Evolutionary conservation across 2,329 filamentous ascomycete species (phyloP).

Genomic region (Escovopsis sp.): DNA sequence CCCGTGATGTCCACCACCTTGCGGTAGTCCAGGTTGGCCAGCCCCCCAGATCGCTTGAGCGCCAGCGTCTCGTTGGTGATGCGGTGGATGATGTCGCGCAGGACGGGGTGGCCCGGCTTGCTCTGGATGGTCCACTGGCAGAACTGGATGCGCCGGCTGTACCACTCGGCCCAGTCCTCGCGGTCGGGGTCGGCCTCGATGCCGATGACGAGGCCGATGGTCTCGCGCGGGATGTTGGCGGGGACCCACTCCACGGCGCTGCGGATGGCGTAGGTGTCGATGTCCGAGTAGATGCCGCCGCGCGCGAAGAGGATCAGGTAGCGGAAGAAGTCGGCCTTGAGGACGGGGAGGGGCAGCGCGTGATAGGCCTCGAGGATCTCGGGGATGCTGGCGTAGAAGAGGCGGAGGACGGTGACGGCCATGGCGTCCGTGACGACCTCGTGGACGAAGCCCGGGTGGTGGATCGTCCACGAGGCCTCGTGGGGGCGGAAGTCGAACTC

Average conservation of each 20-base stretch:
- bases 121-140: slow-evolving; percentile 98
- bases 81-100: slow-evolving; percentile 72
- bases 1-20: slow-evolving; percentile 88
- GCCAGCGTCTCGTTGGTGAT: slow-evolving; percentile 72
- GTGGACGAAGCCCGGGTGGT: slow-evolving; percentile 85
- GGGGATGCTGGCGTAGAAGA: slow-evolving; percentile 73
- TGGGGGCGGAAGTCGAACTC: slow-evolving; percentile 69
- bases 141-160: slow-evolving; percentile 90
- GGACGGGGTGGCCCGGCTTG: slow-evolving; percentile 84
- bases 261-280: slow-evolving; percentile 76
- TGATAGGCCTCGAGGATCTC: slow-evolving; percentile 66
- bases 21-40: slow-evolving; percentile 46
- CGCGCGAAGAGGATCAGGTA: slow-evolving; percentile 51
- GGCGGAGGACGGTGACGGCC: slow-evolving; percentile 62
- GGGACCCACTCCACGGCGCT: slow-evolving; percentile 83
- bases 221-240: slow-evolving; percentile 54
- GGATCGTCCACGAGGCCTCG: slow-evolving; percentile 77
- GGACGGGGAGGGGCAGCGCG: slow-evolving; percentile 54
- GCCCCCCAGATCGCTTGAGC: slow-evolving; percentile 50
- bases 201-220: slow-evolving; percentile 75
- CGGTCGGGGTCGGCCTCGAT: slow-evolving; percentile 95
- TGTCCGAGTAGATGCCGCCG: slow-evolving; percentile 66
- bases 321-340: slow-evolving; percentile 68
- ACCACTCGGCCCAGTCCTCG: slow-evolving; percentile 87
- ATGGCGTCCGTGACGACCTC: slow-evolving; percentile 92